Conservation (phyloP, 371 early-diverging fungal species). For the Sporodiniella umbellata region DNA sequence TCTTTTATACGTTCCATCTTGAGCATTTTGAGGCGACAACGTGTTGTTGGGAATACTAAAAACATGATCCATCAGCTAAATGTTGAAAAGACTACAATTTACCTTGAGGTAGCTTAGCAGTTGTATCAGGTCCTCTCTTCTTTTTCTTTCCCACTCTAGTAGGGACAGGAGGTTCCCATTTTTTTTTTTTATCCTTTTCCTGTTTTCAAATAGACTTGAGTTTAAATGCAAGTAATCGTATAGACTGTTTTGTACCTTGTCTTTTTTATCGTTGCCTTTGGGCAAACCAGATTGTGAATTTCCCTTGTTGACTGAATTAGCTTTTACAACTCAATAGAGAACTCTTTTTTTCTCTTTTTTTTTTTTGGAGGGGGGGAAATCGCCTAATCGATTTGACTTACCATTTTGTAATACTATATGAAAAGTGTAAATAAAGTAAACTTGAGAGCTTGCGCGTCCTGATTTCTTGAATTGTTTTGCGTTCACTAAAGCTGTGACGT, state of each 20-base stretch:
- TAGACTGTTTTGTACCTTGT: not conserved
- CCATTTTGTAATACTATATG: not conserved
- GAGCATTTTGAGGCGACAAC: slow-evolving; percentile 94
- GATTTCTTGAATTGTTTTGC: not conserved
- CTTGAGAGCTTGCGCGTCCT: not conserved
- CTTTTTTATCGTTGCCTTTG: slow-evolving; percentile 47
- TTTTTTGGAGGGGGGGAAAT: not conserved
- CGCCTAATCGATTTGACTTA: not conserved
- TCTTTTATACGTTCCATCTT: slow-evolving; percentile 98
- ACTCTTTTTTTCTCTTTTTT: not conserved
- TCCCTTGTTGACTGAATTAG: slow-evolving; percentile 45
- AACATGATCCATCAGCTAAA: not conserved
- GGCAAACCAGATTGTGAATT: slow-evolving; percentile 75
- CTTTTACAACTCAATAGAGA: not conserved
- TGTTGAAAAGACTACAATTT: not conserved
- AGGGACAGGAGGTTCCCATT: slow-evolving; percentile 98
- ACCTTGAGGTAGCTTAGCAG: slow-evolving; percentile 90
- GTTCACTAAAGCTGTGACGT: not conserved
- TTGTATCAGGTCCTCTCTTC: slow-evolving; percentile 93
- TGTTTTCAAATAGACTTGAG: slow-evolving; percentile 15
- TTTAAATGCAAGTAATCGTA: not conserved
- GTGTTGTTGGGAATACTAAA: slow-evolving; percentile 93
- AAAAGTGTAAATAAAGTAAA: not conserved
- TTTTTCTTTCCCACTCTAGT: slow-evolving; percentile 97
- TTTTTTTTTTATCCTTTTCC: slow-evolving; percentile 87